phyloP scores from a whole-genome alignment of 805 yeast genomes.

The Candida pini region DNA sequence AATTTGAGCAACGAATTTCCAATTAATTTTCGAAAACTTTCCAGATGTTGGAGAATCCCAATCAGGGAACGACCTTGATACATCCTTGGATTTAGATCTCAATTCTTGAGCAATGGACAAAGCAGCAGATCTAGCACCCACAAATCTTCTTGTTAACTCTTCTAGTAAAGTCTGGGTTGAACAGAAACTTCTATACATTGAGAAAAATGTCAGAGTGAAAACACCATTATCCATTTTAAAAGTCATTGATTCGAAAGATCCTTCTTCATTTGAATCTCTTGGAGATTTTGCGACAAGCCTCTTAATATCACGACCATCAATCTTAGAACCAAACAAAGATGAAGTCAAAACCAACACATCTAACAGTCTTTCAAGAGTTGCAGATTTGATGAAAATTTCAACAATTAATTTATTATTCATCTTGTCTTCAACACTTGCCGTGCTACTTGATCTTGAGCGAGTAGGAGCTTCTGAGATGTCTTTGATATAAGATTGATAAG shows the following conservation, averaged over 20 bases:
- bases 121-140: conserved; percentile 61
- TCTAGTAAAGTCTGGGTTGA: conserved; percentile 49
- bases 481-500: conserved; percentile 20
- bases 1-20: conserved; percentile 65
- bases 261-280: conserved; percentile 11
- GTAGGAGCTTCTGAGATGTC: conserved; percentile 8
- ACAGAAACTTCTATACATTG: conserved; percentile 63
- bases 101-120: conserved; percentile 36
- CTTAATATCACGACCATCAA: conserved; percentile 39
- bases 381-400: conserved; percentile 44
- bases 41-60: conserved; percentile 46
- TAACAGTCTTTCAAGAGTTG: conserved; percentile 67
- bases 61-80: conserved; percentile 35
- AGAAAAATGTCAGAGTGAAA: conserved; percentile 63
- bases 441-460: neutral
- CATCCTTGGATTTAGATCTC: conserved; percentile 3
- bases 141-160: conserved; percentile 48
- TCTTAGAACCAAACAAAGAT: conserved; percentile 44
- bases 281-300: conserved; percentile 23
- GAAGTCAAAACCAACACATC: conserved; percentile 76
- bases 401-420: conserved; percentile 7
- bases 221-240: conserved; percentile 59
- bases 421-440: neutral
- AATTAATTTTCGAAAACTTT: conserved; percentile 42
- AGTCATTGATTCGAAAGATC: conserved; percentile 16